These are phyloP conservation scores for Fusarium sulawesiense DNA, from an alignment of 2,329 filamentous ascomycete genomes.

Conservation along the genomic window DNA sequence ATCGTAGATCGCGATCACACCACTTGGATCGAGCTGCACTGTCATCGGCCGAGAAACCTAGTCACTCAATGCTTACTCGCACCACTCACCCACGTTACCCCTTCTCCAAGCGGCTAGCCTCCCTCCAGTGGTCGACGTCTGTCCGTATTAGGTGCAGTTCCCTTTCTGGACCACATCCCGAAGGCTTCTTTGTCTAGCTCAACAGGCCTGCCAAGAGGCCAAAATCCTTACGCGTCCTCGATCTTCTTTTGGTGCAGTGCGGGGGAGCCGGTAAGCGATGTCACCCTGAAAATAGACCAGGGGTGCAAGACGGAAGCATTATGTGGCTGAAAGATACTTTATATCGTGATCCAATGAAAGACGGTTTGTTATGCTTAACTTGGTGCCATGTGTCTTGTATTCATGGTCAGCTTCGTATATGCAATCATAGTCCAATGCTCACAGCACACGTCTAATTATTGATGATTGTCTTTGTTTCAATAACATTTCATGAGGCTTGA, in stretches of 20 bases:
- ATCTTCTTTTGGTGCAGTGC: constrained; percentile 7
- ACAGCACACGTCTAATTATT: constrained; percentile 10
- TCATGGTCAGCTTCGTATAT: constrained; percentile 17
- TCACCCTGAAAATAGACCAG: constrained; percentile 8
- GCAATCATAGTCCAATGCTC: neutral
- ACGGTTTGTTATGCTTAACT: constrained; percentile 16
- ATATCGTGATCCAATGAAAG: constrained; percentile 19
- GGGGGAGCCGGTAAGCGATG: constrained; percentile 18
- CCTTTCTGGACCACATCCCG: constrained; percentile 19
- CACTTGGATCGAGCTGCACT: constrained; percentile 7
- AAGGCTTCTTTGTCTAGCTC: constrained; percentile 8
- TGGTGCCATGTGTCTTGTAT: constrained; percentile 13
- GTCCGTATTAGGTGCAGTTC: constrained; percentile 12
- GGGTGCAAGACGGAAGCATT: neutral
- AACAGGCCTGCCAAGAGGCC: neutral
- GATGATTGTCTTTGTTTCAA: neutral
- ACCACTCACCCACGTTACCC: neutral
- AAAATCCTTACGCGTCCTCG: constrained; percentile 16
- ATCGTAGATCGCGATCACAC: constrained; percentile 11
- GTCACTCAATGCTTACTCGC: neutral
- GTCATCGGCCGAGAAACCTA: constrained; percentile 7
- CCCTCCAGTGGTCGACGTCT: constrained; percentile 23
- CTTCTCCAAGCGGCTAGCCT: neutral
- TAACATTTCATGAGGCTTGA: neutral
- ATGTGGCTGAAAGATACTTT: constrained; percentile 10